A percentile compares a stretch with the other conserved stretches of the same genome.
Conservation (phyloP, 345 rosid species). For the Camelina sativa region DNA sequence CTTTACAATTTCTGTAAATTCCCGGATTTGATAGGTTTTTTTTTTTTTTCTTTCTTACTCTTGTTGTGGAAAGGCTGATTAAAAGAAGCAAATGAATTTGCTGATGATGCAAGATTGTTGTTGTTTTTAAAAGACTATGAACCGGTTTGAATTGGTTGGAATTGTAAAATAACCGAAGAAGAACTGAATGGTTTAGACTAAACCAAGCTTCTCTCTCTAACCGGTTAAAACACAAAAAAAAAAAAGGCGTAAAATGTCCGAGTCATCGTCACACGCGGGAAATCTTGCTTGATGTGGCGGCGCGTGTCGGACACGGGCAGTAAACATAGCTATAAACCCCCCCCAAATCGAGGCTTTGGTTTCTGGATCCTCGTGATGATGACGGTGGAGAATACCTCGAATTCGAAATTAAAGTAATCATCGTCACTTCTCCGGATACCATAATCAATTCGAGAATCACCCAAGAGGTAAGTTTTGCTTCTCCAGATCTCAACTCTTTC, state of each 20-base stretch:
- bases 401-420: neutral
- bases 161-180: neutral
- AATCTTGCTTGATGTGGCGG: conserved; percentile 17
- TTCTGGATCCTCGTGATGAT: neutral
- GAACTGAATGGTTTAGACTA: neutral
- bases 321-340: conserved; percentile 7
- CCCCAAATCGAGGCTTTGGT: conserved; percentile 1
- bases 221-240: neutral
- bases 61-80: neutral
- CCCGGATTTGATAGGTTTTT: neutral
- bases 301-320: conserved; percentile 29
- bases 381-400: neutral
- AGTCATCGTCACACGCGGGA: conserved; percentile 37
- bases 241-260: neutral
- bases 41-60: neutral
- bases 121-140: neutral
- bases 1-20: conserved; percentile 6
- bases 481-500: conserved; percentile 34
- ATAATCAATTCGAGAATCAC: conserved; percentile 22
- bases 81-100: conserved; percentile 17
- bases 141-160: conserved; percentile 22
- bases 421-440: neutral
- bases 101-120: conserved; percentile 11
- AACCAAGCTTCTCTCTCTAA: conserved; percentile 5
- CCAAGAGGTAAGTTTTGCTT: conserved; percentile 23